Percentiles rank a stretch among this genome's conserved stretches.
These are phyloP conservation scores for Phialophora expanda DNA, from an alignment of 2,329 filamentous ascomycete species.

Conservation along the genomic window DNA sequence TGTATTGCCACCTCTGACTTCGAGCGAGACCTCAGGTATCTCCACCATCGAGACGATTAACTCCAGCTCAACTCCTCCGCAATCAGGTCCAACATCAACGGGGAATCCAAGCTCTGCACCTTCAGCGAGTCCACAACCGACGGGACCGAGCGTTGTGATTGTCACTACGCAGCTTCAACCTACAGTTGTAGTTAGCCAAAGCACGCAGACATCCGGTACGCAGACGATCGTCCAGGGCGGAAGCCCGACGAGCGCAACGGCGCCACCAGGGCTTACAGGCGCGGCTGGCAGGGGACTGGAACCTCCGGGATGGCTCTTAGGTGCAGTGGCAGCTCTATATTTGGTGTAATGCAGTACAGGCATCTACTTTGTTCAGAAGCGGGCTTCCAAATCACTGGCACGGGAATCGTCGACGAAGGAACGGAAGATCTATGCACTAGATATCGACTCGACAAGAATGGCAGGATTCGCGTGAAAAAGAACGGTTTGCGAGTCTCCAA, in stretches of 20 bases:
- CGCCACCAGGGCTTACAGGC: conserved; percentile 1
- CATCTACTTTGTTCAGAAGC: not conserved
- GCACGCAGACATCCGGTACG: conserved; percentile 4
- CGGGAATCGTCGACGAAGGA: not conserved
- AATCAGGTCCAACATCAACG: not conserved
- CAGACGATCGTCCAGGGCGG: not conserved
- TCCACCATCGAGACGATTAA: not conserved
- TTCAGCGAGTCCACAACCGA: not conserved
- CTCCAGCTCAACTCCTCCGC: conserved; percentile 1
- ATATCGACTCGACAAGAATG: not conserved
- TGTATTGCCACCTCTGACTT: not conserved
- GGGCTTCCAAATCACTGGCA: not conserved
- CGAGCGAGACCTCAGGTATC: not conserved
- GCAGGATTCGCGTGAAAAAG: not conserved
- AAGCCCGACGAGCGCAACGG: not conserved
- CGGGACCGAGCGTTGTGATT: conserved; percentile 10
- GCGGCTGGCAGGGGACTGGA: conserved; percentile 1
- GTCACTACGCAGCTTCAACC: conserved; percentile 14
- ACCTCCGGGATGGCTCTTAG: not conserved
- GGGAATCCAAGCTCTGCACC: not conserved
- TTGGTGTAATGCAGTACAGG: not conserved
- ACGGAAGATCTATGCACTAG: not conserved
- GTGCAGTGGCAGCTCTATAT: conserved; percentile 2
- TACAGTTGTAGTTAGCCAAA: conserved; percentile 5
- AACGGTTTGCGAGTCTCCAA: not conserved